phyloP scores from a whole-genome alignment of 768 basidiomycete species.

The Obba rivulosa region DNA sequence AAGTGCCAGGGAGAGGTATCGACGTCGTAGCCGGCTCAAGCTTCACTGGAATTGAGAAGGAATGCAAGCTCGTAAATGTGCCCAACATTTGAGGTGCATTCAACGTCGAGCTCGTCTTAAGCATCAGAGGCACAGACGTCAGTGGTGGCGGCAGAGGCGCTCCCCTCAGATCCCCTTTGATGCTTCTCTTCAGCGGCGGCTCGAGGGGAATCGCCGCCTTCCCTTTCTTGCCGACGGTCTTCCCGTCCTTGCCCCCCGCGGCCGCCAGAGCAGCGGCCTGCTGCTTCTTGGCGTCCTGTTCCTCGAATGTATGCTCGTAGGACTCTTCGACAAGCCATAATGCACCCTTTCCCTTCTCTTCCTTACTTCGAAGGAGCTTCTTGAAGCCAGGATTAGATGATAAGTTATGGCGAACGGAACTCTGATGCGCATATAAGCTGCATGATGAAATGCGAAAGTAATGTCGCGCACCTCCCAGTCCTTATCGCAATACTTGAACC shows the following conservation, averaged over 20 bases:
- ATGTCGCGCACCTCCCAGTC: constrained; percentile 80
- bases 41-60: constrained; percentile 17
- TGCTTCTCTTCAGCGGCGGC: constrained; percentile 63
- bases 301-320: constrained; percentile 60
- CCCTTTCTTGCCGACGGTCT: constrained; percentile 51
- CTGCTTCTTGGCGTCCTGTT: constrained; percentile 55
- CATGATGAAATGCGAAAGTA: not conserved
- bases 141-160: constrained; percentile 62
- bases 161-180: constrained; percentile 57
- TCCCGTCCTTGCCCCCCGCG: constrained; percentile 34
- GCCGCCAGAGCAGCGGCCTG: constrained; percentile 24
- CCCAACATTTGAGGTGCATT: not conserved
- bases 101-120: constrained; percentile 30
- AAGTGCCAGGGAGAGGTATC: constrained; percentile 7
- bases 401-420: constrained; percentile 92
- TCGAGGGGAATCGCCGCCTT: constrained; percentile 47
- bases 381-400: constrained; percentile 89
- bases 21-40: constrained; percentile 12
- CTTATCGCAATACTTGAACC: constrained; percentile 82
- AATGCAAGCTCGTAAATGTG: not conserved
- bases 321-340: constrained; percentile 89
- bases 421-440: constrained; percentile 31
- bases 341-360: constrained; percentile 86
- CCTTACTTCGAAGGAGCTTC: constrained; percentile 80
- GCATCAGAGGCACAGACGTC: constrained; percentile 55